phyloP scores from a whole-genome alignment of 441 rosid species.

The Adansonia rubrostipa region DNA sequence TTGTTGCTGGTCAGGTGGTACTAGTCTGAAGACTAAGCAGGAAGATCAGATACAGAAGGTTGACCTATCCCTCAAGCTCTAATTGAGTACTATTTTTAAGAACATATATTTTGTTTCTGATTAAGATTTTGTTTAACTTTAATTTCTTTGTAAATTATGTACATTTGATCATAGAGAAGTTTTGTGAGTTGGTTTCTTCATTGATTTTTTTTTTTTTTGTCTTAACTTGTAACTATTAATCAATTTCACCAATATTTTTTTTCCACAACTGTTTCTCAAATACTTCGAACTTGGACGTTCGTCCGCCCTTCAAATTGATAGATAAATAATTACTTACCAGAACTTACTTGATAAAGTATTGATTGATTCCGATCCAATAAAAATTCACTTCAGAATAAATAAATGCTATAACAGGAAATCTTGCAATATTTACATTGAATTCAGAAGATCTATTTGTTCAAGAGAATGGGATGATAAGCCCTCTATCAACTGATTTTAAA shows the following conservation, averaged over 20 bases:
- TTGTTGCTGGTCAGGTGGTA: constrained; percentile 38
- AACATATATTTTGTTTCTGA: constrained; percentile 15
- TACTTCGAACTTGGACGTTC: neutral
- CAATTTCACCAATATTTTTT: neutral
- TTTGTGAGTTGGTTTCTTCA: constrained; percentile 15
- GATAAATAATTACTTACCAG: neutral
- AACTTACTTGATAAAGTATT: neutral
- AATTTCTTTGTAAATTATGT: constrained; percentile 21
- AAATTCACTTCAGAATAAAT: too few relatives aligned
- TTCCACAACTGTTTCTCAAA: neutral
- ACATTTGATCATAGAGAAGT: constrained; percentile 26
- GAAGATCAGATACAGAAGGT: constrained; percentile 63
- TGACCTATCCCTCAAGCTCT: constrained; percentile 82
- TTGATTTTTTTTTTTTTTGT: too few relatives aligned
- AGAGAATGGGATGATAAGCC: too few relatives aligned
- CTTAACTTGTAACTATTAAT: neutral
- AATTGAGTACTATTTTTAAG: constrained; percentile 19
- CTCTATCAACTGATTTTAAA: too few relatives aligned
- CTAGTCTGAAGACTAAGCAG: constrained; percentile 37
- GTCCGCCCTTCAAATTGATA: neutral
- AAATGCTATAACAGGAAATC: neutral
- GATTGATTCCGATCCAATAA: too few relatives aligned
- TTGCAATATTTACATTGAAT: constrained; percentile 16
- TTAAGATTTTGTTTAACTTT: constrained; percentile 30
- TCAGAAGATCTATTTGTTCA: neutral